Evolutionary conservation across 2,329 filamentous ascomycete genomes (phyloP), one percentile per base, ranked within the genome.

Genomic region (Stachybotrys chlorohalonatus): DNA sequence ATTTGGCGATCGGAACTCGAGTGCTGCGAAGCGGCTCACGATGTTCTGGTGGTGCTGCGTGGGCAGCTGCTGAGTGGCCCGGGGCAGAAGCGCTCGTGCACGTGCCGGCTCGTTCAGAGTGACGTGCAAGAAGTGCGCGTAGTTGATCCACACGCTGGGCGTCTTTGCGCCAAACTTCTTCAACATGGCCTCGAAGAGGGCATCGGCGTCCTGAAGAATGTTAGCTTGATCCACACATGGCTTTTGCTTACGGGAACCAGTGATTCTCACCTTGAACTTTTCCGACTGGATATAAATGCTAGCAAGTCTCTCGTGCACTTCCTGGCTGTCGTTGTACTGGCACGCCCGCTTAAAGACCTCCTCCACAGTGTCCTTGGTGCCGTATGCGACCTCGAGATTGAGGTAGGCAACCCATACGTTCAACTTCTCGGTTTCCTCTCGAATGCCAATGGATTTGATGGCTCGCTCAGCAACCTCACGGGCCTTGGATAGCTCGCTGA

Each of bases 371-470:
- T 94, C 89, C 55, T 94, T 87, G 60, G 81, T 89, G 57, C 90
- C 90, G 67, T 95, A 96, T 7, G 87, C 86, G 59, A 94, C 91
- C 73, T 99, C 94, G 62, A 99, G 76, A 75, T 99, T 97, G 63
- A 99, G 83, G 68, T 93, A 84, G 0, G 92, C 94, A 56, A 95
- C 86, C 95, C 94, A 99, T 53, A 96, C 84, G 69, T 96, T 95
- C 63, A 95, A 77, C 73, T 96, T 96, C 73, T 96, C 94, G 3
- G 86, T 84, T 68, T 96, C 89, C 68, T 96, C 91, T 31, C 89
- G 84, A 57, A 95, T 90, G 70, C 90, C 89, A 74, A 99, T 97
- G 15, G 88, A 95, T 66, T 87, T 86, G 59, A 97, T 82, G 16
- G 94, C 94, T 57, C 94, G 87, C 72, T 96, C 89, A 2, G 90